Conservation (phyloP, 1,139 yeast genomes). For the Scheffersomyces lignicola region DNA sequence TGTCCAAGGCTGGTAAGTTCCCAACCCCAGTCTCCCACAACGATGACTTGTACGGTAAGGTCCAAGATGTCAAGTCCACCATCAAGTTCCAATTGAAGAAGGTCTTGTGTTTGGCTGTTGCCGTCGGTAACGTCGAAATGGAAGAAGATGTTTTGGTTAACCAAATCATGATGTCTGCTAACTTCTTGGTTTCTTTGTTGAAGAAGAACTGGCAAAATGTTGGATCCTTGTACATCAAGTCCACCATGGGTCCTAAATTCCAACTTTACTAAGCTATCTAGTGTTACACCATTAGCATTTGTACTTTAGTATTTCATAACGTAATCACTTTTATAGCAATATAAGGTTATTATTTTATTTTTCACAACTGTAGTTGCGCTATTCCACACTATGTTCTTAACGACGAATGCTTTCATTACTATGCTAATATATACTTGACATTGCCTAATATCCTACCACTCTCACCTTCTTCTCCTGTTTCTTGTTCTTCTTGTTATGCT, state of each 20-base stretch:
- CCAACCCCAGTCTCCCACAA: conserved; percentile 99
- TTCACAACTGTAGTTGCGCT: not conserved
- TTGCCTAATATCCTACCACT: conserved; percentile 37
- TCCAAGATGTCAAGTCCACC: conserved; percentile 97
- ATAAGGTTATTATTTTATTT: no score
- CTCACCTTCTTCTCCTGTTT: conserved; percentile 54
- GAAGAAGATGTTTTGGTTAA: conserved; percentile 93
- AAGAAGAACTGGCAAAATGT: conserved; percentile 99
- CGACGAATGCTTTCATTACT: no score
- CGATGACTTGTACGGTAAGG: conserved; percentile 96
- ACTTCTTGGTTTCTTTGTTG: conserved; percentile 98
- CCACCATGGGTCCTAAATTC: conserved; percentile 99
- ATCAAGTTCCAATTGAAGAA: conserved; percentile 99
- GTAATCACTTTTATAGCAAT: no score
- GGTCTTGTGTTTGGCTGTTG: conserved; percentile 87
- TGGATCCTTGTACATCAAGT: conserved; percentile 98
- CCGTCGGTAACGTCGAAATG: conserved; percentile 99
- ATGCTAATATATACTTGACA: not conserved
- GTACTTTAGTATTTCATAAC: not conserved
- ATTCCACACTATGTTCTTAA: not conserved
- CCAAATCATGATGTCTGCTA: conserved; percentile 98
- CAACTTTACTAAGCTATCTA: conserved; percentile 81
- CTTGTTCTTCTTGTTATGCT: conserved; percentile 78
- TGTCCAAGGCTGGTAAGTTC: conserved; percentile 99
- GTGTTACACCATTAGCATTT: conserved; percentile 2